A percentile compares a stretch with the other conserved stretches of the same genome.
phyloP scores from a whole-genome alignment of 2,329 filamentous ascomycete species.

The Aspergillus fumigatus region DNA sequence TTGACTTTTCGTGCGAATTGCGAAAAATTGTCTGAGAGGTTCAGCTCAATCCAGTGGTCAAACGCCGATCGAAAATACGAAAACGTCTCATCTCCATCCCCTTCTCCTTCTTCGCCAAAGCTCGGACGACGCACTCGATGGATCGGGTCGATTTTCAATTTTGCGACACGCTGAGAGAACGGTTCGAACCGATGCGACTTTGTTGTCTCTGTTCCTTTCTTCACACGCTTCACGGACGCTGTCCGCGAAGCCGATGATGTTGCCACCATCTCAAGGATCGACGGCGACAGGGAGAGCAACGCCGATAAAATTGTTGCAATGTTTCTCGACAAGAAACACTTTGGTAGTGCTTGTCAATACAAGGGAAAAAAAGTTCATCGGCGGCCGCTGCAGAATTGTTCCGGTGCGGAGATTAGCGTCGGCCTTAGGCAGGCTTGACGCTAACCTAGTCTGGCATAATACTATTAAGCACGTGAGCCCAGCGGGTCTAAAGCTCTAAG shows the following conservation, averaged over 20 bases:
- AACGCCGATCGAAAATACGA: conserved; percentile 82
- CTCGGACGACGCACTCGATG: conserved; percentile 76
- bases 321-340: conserved; percentile 12
- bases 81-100: conserved; percentile 66
- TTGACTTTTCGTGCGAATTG: conserved; percentile 70
- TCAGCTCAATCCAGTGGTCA: conserved; percentile 86
- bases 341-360: conserved; percentile 1
- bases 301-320: conserved; percentile 15
- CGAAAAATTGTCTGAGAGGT: conserved; percentile 76
- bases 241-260: conserved; percentile 63
- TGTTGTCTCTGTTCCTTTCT: conserved; percentile 66
- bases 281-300: conserved; percentile 21
- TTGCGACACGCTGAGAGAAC: conserved; percentile 84
- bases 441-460: conserved; percentile 8
- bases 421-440: conserved; percentile 5
- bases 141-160: conserved; percentile 89
- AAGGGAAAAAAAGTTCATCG: conserved; percentile 37
- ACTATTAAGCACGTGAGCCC: conserved; percentile 19
- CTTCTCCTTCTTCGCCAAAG: conserved; percentile 72
- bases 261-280: conserved; percentile 36
- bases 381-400: conserved; percentile 25
- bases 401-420: conserved; percentile 25
- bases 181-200: conserved; percentile 88
- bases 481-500: conserved; percentile 23
- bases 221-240: conserved; percentile 63